Evolutionary conservation across 345 rosid species (phyloP).

Genomic region (Sonneratia alba): DNA sequence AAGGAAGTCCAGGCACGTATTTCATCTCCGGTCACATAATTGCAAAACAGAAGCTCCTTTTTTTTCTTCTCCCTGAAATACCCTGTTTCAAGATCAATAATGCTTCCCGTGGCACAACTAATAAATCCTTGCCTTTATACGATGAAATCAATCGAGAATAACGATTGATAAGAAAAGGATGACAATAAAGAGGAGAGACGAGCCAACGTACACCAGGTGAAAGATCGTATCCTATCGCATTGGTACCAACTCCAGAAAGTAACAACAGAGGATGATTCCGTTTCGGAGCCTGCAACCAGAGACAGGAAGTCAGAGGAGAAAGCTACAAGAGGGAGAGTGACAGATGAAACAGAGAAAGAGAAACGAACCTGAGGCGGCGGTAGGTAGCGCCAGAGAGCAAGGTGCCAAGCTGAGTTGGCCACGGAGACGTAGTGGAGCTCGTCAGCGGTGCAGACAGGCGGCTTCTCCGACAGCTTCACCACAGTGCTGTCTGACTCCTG

Average conservation of each 20-base stretch:
- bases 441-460: constrained; percentile 71
- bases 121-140: not conserved
- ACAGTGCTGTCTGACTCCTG: constrained; percentile 8
- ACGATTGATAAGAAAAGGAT: not conserved
- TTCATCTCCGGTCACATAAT: not conserved
- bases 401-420: constrained; percentile 65
- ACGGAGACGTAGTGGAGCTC: constrained; percentile 80
- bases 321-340: not conserved
- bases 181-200: not conserved
- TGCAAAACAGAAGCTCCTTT: not conserved
- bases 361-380: constrained; percentile 35
- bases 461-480: constrained; percentile 37
- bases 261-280: constrained; percentile 87
- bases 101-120: not conserved
- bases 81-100: not conserved
- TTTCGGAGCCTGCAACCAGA: constrained; percentile 41
- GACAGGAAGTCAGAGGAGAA: not conserved
- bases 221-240: constrained; percentile 93
- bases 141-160: not conserved
- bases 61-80: not conserved
- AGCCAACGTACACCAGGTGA: constrained; percentile 48
- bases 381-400: constrained; percentile 86
- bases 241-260: constrained; percentile 89
- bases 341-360: not conserved
- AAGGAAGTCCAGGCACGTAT: too few relatives aligned